phyloP scores from a whole-genome alignment of 2,329 filamentous ascomycete species.

The Aspergillus sp. region DNA sequence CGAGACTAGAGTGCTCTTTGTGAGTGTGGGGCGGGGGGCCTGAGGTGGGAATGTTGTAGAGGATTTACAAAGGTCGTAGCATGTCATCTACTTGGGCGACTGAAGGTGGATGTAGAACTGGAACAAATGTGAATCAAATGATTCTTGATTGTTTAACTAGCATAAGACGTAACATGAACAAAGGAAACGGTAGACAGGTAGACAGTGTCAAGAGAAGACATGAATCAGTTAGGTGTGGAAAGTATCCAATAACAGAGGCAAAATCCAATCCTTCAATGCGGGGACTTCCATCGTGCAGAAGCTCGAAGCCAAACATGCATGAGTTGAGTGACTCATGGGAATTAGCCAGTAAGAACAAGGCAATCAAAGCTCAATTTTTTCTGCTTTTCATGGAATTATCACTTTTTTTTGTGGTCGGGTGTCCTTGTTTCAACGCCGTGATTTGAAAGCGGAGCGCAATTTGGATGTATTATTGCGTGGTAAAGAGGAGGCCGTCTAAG shows the following conservation, averaged over 20 bases:
- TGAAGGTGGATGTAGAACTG: neutral
- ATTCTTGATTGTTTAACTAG: neutral
- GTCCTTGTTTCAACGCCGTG: neutral
- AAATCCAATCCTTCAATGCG: slow-evolving; percentile 5
- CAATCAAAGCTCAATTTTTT: neutral
- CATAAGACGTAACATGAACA: neutral
- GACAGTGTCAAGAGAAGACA: neutral
- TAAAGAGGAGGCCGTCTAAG: neutral
- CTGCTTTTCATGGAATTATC: neutral
- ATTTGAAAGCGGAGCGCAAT: neutral
- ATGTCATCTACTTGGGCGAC: neutral
- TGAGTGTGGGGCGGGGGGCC: too few species aligned
- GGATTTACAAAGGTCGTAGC: too few species aligned
- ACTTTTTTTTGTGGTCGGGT: neutral
- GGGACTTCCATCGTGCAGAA: neutral
- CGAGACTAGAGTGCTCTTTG: too few species aligned
- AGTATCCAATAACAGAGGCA: neutral
- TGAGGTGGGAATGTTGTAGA: neutral
- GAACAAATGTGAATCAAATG: neutral
- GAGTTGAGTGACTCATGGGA: slow-evolving; percentile 8
- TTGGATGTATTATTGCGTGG: neutral
- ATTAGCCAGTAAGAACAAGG: slow-evolving; percentile 3
- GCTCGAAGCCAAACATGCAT: neutral
- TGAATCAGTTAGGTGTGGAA: too few species aligned
- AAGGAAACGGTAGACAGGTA: neutral